phyloP scores from a whole-genome alignment of 495 filamentous ascomycete species.

The Tuber borchii region DNA sequence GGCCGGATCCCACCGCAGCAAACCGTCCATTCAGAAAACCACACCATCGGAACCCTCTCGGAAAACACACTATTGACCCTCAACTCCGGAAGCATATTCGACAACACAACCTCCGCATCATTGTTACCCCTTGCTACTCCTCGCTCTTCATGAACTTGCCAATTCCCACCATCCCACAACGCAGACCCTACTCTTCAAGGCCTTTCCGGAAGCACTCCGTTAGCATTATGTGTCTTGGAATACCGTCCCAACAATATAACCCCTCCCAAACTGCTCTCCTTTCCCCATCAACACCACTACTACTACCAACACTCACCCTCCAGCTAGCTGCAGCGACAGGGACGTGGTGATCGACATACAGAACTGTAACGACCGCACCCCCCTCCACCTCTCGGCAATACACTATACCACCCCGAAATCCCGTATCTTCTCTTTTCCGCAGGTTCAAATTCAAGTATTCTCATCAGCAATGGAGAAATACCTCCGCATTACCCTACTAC shows the following conservation, averaged over 20 bases:
- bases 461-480: neutral
- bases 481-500: constrained; percentile 9
- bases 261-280: constrained; percentile 8
- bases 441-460: neutral
- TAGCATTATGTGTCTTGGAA: neutral
- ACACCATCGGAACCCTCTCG: neutral
- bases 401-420: constrained; percentile 7
- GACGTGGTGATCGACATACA: neutral
- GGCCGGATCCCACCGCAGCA: neutral
- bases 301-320: neutral
- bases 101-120: no score
- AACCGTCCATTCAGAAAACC: neutral
- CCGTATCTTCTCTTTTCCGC: constrained; percentile 5
- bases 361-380: constrained; percentile 2
- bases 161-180: neutral
- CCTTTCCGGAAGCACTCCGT: neutral
- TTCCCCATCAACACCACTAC: neutral
- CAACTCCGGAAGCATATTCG: neutral
- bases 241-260: neutral
- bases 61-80: neutral
- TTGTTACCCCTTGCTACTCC: no score
- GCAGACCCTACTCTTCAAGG: neutral
- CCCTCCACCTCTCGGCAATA: constrained; percentile 11
- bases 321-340: neutral
- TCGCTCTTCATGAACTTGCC: neutral